Percentiles rank a stretch among this genome's conserved stretches.
These are phyloP conservation scores for Inonotus obliquus DNA, from an alignment of 1,284 basidiomycete genomes.

Conservation along the genomic window DNA sequence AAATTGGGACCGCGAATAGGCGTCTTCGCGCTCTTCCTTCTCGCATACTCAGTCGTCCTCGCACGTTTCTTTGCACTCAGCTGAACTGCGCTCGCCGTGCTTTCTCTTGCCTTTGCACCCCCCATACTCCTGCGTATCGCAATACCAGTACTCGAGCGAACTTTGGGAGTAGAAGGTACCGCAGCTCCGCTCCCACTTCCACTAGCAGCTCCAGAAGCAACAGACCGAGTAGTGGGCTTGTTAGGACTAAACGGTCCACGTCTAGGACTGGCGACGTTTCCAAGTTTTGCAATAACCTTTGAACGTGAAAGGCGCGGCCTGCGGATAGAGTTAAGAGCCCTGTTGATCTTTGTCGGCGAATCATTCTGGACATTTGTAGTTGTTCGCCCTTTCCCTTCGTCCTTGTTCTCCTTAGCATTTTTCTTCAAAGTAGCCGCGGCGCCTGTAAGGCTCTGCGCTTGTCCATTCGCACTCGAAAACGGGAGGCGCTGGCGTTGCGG, in stretches of 20 bases:
- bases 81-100: conserved; percentile 27
- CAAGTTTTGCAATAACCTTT: conserved; percentile 68
- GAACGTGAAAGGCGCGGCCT: conserved; percentile 74
- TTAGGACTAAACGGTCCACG: conserved; percentile 3
- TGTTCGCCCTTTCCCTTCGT: not conserved
- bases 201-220: conserved; percentile 6
- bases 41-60: conserved; percentile 60
- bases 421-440: not conserved
- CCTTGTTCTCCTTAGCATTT: not conserved
- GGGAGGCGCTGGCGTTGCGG: not conserved
- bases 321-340: conserved; percentile 34
- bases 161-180: not conserved
- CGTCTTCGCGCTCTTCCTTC: conserved; percentile 26
- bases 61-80: conserved; percentile 61
- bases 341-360: not conserved
- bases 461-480: conserved; percentile 2
- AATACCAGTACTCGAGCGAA: conserved; percentile 44
- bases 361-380: not conserved
- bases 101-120: conserved; percentile 33
- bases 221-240: not conserved
- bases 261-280: conserved; percentile 45
- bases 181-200: not conserved
- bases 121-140: conserved; percentile 43
- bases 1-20: not conserved
- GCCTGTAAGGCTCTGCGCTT: not conserved